phyloP scores from a whole-genome alignment of 192 early-diverging fungal genomes.

The Coemansia sp. region DNA sequence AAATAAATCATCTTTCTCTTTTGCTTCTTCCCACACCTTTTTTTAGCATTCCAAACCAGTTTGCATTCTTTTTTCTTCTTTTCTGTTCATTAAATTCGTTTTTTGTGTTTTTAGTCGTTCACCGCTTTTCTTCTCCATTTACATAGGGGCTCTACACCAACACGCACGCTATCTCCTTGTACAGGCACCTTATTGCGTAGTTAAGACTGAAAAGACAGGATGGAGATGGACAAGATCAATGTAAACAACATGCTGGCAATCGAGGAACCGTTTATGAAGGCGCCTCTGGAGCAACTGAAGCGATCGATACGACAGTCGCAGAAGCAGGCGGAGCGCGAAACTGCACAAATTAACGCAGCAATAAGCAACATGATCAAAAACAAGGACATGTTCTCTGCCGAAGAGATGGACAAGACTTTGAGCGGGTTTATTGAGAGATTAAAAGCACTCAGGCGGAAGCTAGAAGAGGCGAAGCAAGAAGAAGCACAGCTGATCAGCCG shows the following conservation, averaged over 20 bases:
- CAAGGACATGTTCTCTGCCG: constrained; percentile 45
- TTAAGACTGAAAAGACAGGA: neutral
- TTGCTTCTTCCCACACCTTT: neutral
- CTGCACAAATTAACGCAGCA: constrained; percentile 22
- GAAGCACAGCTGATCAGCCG: constrained; percentile 70
- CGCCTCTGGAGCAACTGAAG: constrained; percentile 86
- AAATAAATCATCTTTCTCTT: neutral
- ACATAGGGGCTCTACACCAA: neutral
- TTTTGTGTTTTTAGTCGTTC: neutral
- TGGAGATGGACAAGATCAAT: constrained; percentile 68
- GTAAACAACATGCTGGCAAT: constrained; percentile 82
- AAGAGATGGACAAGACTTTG: constrained; percentile 60
- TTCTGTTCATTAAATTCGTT: neutral
- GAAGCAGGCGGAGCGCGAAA: constrained; percentile 85
- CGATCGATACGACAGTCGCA: constrained; percentile 69
- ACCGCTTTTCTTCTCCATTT: neutral
- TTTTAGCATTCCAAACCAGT: neutral
- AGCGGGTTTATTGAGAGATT: constrained; percentile 69
- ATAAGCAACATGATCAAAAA: constrained; percentile 31
- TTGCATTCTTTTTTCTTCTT: neutral
- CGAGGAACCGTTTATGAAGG: constrained; percentile 94
- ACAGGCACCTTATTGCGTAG: neutral
- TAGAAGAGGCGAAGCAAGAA: constrained; percentile 78
- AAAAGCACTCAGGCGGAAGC: constrained; percentile 72
- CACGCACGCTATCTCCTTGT: neutral